Base-by-base conservation (phyloP, 768 basidiomycete genomes). In the Psilocybe cyanescens region DNA sequence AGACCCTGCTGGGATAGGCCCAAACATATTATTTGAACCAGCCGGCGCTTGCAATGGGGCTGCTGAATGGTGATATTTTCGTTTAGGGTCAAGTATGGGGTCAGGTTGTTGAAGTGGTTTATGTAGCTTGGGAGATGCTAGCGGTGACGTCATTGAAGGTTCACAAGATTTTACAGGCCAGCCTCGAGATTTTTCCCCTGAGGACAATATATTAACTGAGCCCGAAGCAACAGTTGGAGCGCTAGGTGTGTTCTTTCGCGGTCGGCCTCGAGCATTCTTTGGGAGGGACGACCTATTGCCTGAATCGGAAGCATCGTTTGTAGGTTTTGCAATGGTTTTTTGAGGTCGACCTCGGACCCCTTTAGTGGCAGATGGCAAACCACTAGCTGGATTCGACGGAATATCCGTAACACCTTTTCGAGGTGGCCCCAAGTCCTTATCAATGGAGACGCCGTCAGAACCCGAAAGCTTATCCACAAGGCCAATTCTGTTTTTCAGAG, bases 261-360 rank as follows among this genome's bases (percentile, higher is more conserved):
- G 61, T 47, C 57, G 57, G n/a, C 52, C 57, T 45, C 52, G 51
- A 30, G n/a, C 49, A 4, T n/a, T 16, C 51, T 59, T 63, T 7
- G 45, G 11, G 24, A 44, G 6, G 24, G 47, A 29, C 19, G 33
- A 14, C 11, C 17, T 24, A 45, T 39, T 37, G n/a, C 24, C 50
- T 29, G 41, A 44, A 1, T 19, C 53, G 19, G 50, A 48, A 28
- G 50, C 1, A 31, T 29, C 28, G 29, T 24, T 24, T 24, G 24
- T 24, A 24, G 24, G 24, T 24, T 24, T 24, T 24, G 24, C 24
- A 24, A 24, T 24, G 24, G 24, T 24, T 24, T 24, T 24, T 24
- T 24, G 24, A 24, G 24, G 24, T 24, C 24, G 24, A 24, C 24
- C 24, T 24, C 24, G 24, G 24, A 2, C 2, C 24, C 24, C 24